These are phyloP conservation scores for Psidium friedrichsthalianum DNA, from an alignment of 345 rosid genomes.

Conservation along the genomic window DNA sequence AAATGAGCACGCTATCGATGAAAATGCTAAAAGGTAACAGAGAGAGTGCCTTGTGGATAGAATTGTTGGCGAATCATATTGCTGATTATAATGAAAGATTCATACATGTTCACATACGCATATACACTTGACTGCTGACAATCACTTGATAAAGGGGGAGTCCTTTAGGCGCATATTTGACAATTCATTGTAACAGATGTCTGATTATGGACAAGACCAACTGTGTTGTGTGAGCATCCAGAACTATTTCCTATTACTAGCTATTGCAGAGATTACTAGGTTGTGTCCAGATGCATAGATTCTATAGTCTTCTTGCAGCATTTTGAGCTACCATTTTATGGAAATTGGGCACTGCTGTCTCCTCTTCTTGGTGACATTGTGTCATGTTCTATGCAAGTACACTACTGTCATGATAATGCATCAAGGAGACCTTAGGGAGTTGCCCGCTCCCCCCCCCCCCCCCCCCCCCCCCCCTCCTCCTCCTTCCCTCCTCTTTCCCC, in stretches of 20 bases:
- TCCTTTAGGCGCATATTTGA: not conserved
- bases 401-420: not conserved
- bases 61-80: not conserved
- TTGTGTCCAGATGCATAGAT: not conserved
- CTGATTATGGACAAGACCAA: not conserved
- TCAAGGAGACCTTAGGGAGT: no score
- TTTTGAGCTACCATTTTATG: not conserved
- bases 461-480: no score
- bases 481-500: no score
- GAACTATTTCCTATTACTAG: not conserved
- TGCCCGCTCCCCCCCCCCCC: no score
- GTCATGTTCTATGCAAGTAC: not conserved
- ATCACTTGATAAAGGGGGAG: not conserved
- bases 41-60: not conserved
- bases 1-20: slow-evolving; percentile 14
- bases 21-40: slow-evolving; percentile 40
- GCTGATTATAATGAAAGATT: not conserved
- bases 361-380: not conserved
- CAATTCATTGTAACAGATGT: not conserved
- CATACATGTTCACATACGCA: not conserved
- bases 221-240: not conserved
- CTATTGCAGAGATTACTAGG: not conserved
- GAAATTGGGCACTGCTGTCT: not conserved
- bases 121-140: not conserved
- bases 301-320: not conserved